Evolutionary conservation across 208 protist genomes (phyloP).

Genomic region (Wallacemonas sp.): DNA sequence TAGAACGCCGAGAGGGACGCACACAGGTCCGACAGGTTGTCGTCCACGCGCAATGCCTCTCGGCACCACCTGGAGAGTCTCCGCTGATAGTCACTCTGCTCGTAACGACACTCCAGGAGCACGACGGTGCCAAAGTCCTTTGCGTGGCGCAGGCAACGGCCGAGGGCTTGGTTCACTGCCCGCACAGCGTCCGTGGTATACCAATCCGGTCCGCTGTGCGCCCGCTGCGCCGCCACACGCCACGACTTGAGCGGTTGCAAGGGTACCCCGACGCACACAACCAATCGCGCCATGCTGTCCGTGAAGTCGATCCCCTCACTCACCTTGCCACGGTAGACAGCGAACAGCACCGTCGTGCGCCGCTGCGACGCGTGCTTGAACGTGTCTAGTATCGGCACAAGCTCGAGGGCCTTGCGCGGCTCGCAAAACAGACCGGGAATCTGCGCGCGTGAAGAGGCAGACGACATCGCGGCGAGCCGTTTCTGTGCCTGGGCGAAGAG

Average conservation of each 20-base stretch:
- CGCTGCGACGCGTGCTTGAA: conserved; percentile 17
- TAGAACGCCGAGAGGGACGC: neutral
- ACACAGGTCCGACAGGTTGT: conserved; percentile 14
- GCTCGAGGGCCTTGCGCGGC: conserved; percentile 26
- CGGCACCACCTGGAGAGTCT: conserved; percentile 65
- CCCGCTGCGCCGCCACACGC: conserved; percentile 50
- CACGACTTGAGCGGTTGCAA: conserved; percentile 61
- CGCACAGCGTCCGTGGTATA: conserved; percentile 87
- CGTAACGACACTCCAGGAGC: conserved; percentile 90
- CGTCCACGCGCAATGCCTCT: conserved; percentile 25
- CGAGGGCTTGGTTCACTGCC: conserved; percentile 96
- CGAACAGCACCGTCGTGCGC: conserved; percentile 71
- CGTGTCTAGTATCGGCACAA: conserved; percentile 18
- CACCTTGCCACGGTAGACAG: conserved; percentile 94
- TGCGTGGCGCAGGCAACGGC: conserved; percentile 93
- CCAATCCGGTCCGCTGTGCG: conserved; percentile 84
- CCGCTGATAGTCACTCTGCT: conserved; percentile 19
- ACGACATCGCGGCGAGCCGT: conserved; percentile 1
- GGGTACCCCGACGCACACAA: conserved; percentile 94
- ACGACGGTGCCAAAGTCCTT: conserved; percentile 95
- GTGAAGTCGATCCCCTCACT: conserved; percentile 96
- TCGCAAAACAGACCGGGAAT: conserved; percentile 15
- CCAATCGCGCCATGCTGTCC: conserved; percentile 90
- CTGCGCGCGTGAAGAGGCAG: neutral
- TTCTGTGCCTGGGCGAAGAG: conserved; percentile 21